These are phyloP conservation scores for Hibiscus syriacus DNA, from an alignment of 345 rosid genomes.

Conservation along the genomic window DNA sequence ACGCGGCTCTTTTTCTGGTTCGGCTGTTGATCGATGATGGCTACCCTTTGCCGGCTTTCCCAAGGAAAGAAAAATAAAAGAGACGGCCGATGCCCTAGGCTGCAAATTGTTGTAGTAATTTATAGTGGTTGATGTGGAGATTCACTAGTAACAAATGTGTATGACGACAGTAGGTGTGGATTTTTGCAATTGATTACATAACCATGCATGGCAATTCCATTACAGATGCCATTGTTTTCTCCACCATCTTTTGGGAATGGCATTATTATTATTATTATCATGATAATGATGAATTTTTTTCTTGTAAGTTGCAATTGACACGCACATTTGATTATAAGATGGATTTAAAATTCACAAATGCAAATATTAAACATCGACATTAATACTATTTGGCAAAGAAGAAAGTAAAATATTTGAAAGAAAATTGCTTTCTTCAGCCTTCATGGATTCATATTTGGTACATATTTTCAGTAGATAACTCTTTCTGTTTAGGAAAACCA, in stretches of 20 bases:
- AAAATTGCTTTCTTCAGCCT: too few species aligned
- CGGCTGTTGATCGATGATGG: conserved; percentile 23
- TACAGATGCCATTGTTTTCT: conserved; percentile 25
- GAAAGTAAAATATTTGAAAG: too few species aligned
- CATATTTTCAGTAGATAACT: too few species aligned
- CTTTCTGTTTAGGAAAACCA: too few species aligned
- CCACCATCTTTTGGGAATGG: conserved; percentile 26
- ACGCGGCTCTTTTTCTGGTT: conserved; percentile 32
- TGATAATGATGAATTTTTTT: not conserved
- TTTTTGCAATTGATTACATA: conserved; percentile 12
- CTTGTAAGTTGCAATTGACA: not conserved
- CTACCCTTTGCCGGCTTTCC: conserved; percentile 31
- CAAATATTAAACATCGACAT: conserved; percentile 11
- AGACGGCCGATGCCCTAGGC: not conserved
- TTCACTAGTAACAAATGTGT: conserved; percentile 6
- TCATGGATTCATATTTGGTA: too few species aligned
- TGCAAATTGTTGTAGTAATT: not conserved
- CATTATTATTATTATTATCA: conserved; percentile 1
- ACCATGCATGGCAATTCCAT: conserved; percentile 16
- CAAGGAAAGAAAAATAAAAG: not conserved
- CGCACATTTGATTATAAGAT: not conserved
- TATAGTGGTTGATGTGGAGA: conserved; percentile 11
- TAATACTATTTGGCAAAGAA: too few species aligned
- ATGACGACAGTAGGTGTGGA: conserved; percentile 18
- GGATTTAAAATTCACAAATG: not conserved